phyloP scores from a whole-genome alignment of 2,329 filamentous ascomycete species.

The Cercospora sp. region DNA sequence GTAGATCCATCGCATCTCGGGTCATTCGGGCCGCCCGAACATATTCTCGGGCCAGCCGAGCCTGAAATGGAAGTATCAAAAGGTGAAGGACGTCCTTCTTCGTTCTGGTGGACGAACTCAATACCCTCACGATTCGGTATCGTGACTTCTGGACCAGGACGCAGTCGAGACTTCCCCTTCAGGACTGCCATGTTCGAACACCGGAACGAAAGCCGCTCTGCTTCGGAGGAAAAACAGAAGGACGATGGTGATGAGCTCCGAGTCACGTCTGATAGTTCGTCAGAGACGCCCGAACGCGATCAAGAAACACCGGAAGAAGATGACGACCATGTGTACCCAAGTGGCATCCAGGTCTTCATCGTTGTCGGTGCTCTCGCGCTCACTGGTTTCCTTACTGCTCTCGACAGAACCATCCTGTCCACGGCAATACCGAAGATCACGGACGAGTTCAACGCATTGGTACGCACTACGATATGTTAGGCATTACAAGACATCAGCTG shows the following conservation, averaged over 20 bases:
- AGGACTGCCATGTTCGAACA: background rate
- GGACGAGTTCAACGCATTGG: constrained; percentile 43
- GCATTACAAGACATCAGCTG: background rate
- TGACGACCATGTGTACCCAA: constrained; percentile 63
- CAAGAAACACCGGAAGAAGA: constrained; percentile 61
- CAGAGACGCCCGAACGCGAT: background rate
- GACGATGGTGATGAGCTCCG: background rate
- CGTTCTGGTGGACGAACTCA: background rate
- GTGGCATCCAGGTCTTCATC: background rate
- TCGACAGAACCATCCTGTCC: constrained; percentile 43
- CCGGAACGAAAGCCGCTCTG: background rate
- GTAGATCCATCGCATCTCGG: background rate
- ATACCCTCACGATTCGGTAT: background rate
- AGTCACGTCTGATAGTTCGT: background rate
- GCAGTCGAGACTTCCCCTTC: background rate
- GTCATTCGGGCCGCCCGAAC: background rate
- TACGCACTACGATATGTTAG: background rate
- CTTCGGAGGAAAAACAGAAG: background rate
- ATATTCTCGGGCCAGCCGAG: background rate
- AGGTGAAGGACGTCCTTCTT: background rate
- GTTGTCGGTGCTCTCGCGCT: constrained; percentile 17
- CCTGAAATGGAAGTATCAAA: background rate
- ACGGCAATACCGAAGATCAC: constrained; percentile 48
- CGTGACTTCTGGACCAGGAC: background rate
- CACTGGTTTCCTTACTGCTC: constrained; percentile 26